phyloP scores from a whole-genome alignment of 495 filamentous ascomycete genomes.

The Neurospora sp. region DNA sequence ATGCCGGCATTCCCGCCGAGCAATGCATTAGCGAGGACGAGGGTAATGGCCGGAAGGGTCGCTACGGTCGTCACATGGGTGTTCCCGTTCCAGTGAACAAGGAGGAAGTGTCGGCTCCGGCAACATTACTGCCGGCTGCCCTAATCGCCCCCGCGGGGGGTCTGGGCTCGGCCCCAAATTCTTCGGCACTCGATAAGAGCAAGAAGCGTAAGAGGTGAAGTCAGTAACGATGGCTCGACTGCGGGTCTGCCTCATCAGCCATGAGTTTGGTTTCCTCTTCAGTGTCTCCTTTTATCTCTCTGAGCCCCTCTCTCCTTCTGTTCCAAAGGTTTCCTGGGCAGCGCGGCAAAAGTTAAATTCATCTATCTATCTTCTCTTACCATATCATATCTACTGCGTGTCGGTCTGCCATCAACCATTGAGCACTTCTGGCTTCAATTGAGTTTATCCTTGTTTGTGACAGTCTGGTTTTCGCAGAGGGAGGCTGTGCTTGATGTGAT shows the following conservation, averaged over 20 bases:
- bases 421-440: not conserved
- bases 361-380: not conserved
- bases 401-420: not conserved
- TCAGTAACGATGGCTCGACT: not conserved
- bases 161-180: not conserved
- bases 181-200: conserved; percentile 25
- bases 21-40: conserved; percentile 96
- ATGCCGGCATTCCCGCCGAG: conserved; percentile 85
- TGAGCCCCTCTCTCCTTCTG: not conserved
- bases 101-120: conserved; percentile 25
- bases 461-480: not conserved
- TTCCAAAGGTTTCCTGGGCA: not conserved
- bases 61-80: conserved; percentile 92
- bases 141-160: conserved; percentile 17
- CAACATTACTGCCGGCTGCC: conserved; percentile 29
- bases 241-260: not conserved
- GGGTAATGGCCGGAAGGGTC: conserved; percentile 89
- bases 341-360: not conserved
- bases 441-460: not conserved
- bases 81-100: conserved; percentile 65
- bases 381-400: not conserved
- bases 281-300: not conserved
- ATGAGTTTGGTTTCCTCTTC: not conserved
- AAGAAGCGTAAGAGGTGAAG: conserved; percentile 40
- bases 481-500: not conserved